A percentile compares a stretch with the other conserved stretches of the same genome.
Conservation (phyloP, 2,329 filamentous ascomycete genomes). For the Diaporthe citriasiana region DNA sequence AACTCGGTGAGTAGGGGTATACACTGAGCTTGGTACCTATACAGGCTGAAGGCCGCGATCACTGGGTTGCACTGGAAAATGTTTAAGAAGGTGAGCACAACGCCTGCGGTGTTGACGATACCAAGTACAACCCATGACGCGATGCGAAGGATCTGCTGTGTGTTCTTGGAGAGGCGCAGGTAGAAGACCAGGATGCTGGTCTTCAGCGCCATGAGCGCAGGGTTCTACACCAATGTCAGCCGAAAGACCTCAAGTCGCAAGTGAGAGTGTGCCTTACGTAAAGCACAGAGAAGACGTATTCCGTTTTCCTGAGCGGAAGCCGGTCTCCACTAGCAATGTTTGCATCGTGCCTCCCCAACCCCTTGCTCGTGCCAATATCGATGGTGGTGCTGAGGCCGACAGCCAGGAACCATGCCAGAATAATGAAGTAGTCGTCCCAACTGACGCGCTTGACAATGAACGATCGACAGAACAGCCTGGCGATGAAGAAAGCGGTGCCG, state of each 20-base stretch:
- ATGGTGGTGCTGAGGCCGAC: conserved; percentile 78
- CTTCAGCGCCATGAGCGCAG: conserved; percentile 90
- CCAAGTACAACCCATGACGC: conserved; percentile 85
- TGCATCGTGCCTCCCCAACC: conserved; percentile 76
- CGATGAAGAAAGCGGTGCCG: conserved; percentile 80
- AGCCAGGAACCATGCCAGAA: conserved; percentile 81
- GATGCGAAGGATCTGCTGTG: conserved; percentile 80
- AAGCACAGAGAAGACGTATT: conserved; percentile 76
- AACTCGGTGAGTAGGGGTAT: conserved; percentile 74
- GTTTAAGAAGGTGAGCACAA: conserved; percentile 87
- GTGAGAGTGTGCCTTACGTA: conserved; percentile 61
- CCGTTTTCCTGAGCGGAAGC: conserved; percentile 66
- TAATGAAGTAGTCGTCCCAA: conserved; percentile 86
- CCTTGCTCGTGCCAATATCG: conserved; percentile 72
- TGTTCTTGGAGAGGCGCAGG: conserved; percentile 83
- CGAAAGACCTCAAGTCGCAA: background rate
- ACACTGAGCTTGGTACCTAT: conserved; percentile 56
- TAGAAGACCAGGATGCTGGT: conserved; percentile 95
- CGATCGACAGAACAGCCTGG: conserved; percentile 80
- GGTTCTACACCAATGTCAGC: conserved; percentile 71
- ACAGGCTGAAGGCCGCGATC: conserved; percentile 73
- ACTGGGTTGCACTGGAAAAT: conserved; percentile 88
- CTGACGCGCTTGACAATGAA: conserved; percentile 79
- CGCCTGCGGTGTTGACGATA: conserved; percentile 83
- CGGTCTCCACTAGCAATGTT: conserved; percentile 68